phyloP scores from a whole-genome alignment of 1,139 yeast species.

The Suhomyces bribrorum region DNA sequence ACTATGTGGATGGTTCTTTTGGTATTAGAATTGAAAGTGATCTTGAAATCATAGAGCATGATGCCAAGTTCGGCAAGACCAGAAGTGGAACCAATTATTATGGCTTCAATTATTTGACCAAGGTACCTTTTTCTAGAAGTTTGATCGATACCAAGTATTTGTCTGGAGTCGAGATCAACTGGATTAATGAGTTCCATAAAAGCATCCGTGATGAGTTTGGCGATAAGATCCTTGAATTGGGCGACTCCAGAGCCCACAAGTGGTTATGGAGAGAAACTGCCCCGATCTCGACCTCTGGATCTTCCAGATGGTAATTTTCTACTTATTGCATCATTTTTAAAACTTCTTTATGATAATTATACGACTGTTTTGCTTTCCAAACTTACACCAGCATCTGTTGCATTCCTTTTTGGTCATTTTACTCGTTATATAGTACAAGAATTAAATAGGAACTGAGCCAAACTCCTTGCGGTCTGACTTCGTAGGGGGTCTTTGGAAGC shows the following conservation, averaged over 20 bases:
- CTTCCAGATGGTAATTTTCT: no score
- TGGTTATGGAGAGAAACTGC: slow-evolving; percentile 44
- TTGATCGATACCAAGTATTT: slow-evolving; percentile 45
- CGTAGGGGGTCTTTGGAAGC: slow-evolving; percentile 24
- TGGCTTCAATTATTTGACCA: slow-evolving; percentile 52
- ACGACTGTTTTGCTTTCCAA: no score
- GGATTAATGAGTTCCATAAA: slow-evolving; percentile 53
- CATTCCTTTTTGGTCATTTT: no score
- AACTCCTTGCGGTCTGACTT: slow-evolving; percentile 21
- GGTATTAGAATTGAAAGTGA: slow-evolving; percentile 59
- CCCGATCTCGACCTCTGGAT: slow-evolving; percentile 31
- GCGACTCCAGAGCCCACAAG: slow-evolving; percentile 38
- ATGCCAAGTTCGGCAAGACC: slow-evolving; percentile 35
- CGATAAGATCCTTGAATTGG: slow-evolving; percentile 36
- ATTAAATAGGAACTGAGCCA: slow-evolving; percentile 23
- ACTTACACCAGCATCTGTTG: no score
- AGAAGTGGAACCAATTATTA: slow-evolving; percentile 37
- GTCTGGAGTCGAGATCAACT: slow-evolving; percentile 41
- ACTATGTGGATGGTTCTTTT: slow-evolving; percentile 50
- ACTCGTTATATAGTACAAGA: slow-evolving; percentile 15
- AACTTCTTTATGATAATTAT: no score
- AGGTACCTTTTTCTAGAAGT: slow-evolving; percentile 54
- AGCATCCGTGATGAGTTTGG: slow-evolving; percentile 40
- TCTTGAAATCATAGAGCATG: slow-evolving; percentile 43
- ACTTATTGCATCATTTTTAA: no score